A percentile compares a stretch with the other conserved stretches of the same genome.
Evolutionary conservation across 805 yeast species (phyloP).

Genomic region (Cyberlindnera xishuangbannaensis): DNA sequence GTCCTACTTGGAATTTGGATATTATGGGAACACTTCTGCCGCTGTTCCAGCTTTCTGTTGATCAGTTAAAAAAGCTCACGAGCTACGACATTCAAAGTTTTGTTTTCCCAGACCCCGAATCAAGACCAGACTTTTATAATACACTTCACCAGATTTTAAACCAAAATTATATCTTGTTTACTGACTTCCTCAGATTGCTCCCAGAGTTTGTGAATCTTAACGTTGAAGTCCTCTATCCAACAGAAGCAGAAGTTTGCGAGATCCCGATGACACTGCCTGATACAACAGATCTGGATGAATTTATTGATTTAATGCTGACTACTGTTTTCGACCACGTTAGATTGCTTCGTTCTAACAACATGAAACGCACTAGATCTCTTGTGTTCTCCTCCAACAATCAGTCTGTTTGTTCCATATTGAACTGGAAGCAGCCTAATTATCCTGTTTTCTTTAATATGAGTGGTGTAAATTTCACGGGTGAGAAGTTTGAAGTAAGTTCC

Average conservation of each 20-base stretch:
- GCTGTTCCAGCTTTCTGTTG: constrained; percentile 46
- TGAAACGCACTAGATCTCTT: constrained; percentile 49
- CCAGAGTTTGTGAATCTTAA: constrained; percentile 60
- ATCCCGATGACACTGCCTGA: constrained; percentile 35
- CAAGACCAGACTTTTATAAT: constrained; percentile 12
- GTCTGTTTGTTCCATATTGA: constrained; percentile 83
- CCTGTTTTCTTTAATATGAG: constrained; percentile 86
- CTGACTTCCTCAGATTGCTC: constrained; percentile 48
- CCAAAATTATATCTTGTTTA: constrained; percentile 53
- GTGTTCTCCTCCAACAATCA: constrained; percentile 85
- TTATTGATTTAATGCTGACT: constrained; percentile 67
- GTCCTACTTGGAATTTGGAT: constrained; percentile 59
- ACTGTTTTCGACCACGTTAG: constrained; percentile 75
- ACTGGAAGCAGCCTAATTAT: constrained; percentile 98
- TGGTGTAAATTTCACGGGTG: constrained; percentile 42
- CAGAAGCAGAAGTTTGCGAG: constrained; percentile 40
- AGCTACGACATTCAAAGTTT: constrained; percentile 23
- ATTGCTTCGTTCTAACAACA: constrained; percentile 31
- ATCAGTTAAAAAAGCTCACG: constrained; percentile 28
- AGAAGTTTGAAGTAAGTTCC: constrained; percentile 32
- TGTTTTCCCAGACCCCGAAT: constrained; percentile 6
- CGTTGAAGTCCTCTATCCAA: constrained; percentile 74
- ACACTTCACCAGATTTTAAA: constrained; percentile 39
- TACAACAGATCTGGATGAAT: constrained; percentile 55
- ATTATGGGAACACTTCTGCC: constrained; percentile 48